Evolutionary conservation across 2,329 filamentous ascomycete species (phyloP).

Genomic region (Aaosphaeria pasadenensis): DNA sequence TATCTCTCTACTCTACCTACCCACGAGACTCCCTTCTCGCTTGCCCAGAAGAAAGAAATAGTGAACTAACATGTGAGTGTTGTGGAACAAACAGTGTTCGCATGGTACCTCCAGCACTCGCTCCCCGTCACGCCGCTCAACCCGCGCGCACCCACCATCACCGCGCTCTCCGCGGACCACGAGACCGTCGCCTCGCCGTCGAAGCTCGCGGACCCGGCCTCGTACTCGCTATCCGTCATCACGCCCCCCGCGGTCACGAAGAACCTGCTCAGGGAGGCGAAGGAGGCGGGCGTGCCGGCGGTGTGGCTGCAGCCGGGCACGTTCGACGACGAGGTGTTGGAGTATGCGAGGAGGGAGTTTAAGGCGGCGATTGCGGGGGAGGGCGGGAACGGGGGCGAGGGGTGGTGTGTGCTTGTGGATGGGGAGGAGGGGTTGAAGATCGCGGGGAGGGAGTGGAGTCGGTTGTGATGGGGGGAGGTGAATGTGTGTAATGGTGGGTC

Average conservation of each 20-base stretch:
- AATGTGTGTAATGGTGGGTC: no score
- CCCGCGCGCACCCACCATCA: slow-evolving; percentile 64
- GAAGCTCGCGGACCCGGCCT: slow-evolving; percentile 60
- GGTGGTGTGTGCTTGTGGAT: slow-evolving; percentile 43
- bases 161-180: slow-evolving; percentile 59
- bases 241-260: slow-evolving; percentile 79
- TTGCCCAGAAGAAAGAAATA: no score
- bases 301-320: slow-evolving; percentile 76
- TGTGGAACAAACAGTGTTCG: slow-evolving; percentile 62
- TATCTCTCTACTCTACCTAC: no score
- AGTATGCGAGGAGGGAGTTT: slow-evolving; percentile 68
- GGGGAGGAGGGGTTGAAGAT: slow-evolving; percentile 34
- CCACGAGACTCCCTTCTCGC: no score
- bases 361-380: slow-evolving; percentile 60
- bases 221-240: slow-evolving; percentile 75
- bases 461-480: slow-evolving; percentile 14
- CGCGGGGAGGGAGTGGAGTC: slow-evolving; percentile 34
- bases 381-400: slow-evolving; percentile 31
- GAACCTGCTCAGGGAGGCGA: slow-evolving; percentile 73
- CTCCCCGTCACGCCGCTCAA: slow-evolving; percentile 83
- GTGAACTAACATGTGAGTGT: slow-evolving; percentile 1
- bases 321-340: slow-evolving; percentile 72
- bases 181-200: slow-evolving; percentile 64
- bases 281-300: slow-evolving; percentile 64
- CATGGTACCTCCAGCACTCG: slow-evolving; percentile 78